phyloP scores from a whole-genome alignment of 768 basidiomycete species.

The Sporobolomyces pararoseus region DNA sequence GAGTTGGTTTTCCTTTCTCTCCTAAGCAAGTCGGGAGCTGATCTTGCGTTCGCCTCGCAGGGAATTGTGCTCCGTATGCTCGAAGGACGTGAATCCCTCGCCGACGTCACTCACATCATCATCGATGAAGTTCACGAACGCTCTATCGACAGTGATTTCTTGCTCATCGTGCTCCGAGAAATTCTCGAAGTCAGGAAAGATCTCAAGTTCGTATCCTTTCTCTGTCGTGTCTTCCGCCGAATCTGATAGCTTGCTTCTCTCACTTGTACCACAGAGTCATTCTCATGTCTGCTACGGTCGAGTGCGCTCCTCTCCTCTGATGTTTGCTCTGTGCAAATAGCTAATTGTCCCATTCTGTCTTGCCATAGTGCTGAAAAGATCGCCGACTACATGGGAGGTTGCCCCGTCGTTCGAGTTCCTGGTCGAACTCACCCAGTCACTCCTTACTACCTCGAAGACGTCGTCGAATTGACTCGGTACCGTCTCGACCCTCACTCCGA shows the following conservation, averaged over 20 bases:
- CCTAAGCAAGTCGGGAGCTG: neutral
- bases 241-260: slow-evolving; percentile 13
- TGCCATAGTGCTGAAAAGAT: slow-evolving; percentile 65
- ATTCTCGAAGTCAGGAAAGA: slow-evolving; percentile 70
- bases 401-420: slow-evolving; percentile 77
- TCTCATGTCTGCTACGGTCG: slow-evolving; percentile 94
- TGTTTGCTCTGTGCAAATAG: neutral
- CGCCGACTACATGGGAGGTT: slow-evolving; percentile 76
- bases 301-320: slow-evolving; percentile 51
- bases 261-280: slow-evolving; percentile 60
- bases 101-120: slow-evolving; percentile 92
- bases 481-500: slow-evolving; percentile 41
- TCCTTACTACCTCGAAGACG: slow-evolving; percentile 81
- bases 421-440: slow-evolving; percentile 93
- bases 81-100: slow-evolving; percentile 81
- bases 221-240: neutral
- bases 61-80: slow-evolving; percentile 96
- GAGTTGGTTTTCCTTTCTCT: too few species aligned
- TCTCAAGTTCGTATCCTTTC: slow-evolving; percentile 61
- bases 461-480: slow-evolving; percentile 64
- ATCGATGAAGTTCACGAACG: slow-evolving; percentile 98
- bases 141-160: slow-evolving; percentile 93
- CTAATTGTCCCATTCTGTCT: neutral
- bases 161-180: slow-evolving; percentile 85
- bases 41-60: slow-evolving; percentile 15